These are phyloP conservation scores for Niveomyces coronatus DNA, from an alignment of 2,329 filamentous ascomycete genomes.

Conservation along the genomic window DNA sequence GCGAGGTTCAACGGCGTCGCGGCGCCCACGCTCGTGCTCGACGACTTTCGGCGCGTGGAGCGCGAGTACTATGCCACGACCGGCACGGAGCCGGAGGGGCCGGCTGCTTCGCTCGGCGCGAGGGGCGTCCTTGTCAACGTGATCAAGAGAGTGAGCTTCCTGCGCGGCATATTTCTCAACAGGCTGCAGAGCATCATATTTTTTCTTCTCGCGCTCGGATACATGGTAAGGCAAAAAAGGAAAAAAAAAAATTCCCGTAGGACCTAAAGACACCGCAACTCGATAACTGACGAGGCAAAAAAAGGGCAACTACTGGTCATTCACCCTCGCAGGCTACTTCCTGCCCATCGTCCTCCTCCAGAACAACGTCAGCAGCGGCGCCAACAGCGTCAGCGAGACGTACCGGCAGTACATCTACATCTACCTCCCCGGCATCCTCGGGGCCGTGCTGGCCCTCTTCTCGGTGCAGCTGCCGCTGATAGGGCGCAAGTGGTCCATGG, in stretches of 20 bases:
- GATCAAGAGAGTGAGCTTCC: conserved; percentile 1
- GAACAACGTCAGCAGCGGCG: conserved; percentile 29
- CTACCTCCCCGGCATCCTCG: conserved; percentile 34
- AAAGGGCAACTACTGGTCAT: conserved; percentile 14
- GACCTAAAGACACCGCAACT: no score
- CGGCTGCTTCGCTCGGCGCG: background rate
- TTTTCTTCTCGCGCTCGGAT: conserved; percentile 1
- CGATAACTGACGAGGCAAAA: no score
- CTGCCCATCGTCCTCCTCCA: conserved; percentile 34
- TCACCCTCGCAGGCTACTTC: conserved; percentile 15
- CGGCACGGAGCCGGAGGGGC: background rate
- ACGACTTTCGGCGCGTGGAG: conserved; percentile 3
- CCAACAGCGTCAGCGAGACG: conserved; percentile 28
- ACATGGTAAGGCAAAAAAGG: conserved; percentile 6
- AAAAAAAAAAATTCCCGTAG: no score
- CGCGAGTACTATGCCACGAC: background rate
- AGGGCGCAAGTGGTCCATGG: conserved; percentile 19
- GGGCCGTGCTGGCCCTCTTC: conserved; percentile 27
- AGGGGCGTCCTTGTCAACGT: conserved; percentile 1
- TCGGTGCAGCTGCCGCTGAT: conserved; percentile 10
- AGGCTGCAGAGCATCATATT: background rate
- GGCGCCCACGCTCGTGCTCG: background rate
- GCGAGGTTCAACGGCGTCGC: conserved; percentile 36
- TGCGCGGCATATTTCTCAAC: background rate
- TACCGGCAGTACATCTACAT: conserved; percentile 38